Percentiles rank a stretch among this genome's conserved stretches.
Evolutionary conservation across 169 alveolate genomes (phyloP).

Genomic region (Cyclospora cayetanensis): DNA sequence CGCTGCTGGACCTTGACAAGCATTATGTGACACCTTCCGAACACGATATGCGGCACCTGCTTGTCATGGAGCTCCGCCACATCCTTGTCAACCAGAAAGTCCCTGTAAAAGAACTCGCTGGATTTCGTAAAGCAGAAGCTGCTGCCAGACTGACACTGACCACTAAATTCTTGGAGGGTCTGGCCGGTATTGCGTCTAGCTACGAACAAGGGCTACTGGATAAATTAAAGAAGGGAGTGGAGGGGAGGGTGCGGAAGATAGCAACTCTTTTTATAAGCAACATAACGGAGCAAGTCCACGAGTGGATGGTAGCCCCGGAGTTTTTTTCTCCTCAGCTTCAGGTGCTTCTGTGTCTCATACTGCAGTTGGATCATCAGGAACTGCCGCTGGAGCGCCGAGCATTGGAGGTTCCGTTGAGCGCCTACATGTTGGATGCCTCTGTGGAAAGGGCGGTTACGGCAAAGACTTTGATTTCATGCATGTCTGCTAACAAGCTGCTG

Average conservation of each 20-base stretch:
- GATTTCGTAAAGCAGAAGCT: not conserved
- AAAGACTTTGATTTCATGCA: not conserved
- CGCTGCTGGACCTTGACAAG: not conserved
- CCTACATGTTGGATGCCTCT: not conserved
- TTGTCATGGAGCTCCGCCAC: not conserved
- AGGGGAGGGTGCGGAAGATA: not conserved
- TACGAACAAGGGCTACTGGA: not conserved
- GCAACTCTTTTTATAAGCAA: not conserved
- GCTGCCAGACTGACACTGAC: not conserved
- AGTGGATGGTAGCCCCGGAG: not conserved
- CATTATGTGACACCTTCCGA: not conserved
- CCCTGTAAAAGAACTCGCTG: not conserved
- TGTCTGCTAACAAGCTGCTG: not conserved
- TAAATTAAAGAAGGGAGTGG: not conserved
- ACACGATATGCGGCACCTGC: not conserved
- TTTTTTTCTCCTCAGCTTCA: slow-evolving; percentile 17
- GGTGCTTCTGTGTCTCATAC: not conserved
- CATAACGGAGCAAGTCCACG: not conserved
- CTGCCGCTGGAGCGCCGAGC: not conserved
- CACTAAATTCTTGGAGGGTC: not conserved
- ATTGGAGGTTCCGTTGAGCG: not conserved
- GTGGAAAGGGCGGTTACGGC: not conserved
- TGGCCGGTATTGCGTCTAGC: not conserved
- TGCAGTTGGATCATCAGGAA: not conserved
- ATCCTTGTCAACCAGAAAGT: not conserved